Evolutionary conservation across 1,139 yeast genomes (phyloP).

Genomic region (Magnusiomyces suaveolens): DNA sequence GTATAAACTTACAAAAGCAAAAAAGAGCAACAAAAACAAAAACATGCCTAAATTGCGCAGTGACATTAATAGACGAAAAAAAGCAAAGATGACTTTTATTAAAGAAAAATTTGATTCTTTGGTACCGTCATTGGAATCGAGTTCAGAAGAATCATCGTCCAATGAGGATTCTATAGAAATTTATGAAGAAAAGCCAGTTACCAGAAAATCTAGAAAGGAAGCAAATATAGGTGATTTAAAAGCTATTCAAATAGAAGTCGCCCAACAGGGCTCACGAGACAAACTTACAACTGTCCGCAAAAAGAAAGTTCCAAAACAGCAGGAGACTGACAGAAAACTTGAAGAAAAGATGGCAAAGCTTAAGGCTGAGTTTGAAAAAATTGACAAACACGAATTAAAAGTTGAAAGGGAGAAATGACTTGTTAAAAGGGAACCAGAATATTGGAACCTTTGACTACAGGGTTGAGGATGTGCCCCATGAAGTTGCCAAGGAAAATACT

Average conservation of each 20-base stretch:
- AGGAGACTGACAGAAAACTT: background rate
- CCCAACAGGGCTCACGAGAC: no score
- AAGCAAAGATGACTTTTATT: background rate
- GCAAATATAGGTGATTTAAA: background rate
- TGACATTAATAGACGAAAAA: background rate
- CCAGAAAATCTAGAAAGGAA: background rate
- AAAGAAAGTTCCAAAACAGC: background rate
- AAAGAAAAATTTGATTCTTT: background rate
- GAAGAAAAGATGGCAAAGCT: background rate
- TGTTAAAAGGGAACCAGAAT: no score
- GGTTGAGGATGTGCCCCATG: background rate
- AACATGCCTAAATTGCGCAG: background rate
- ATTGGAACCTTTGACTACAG: background rate
- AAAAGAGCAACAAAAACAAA: background rate
- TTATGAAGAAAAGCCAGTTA: background rate
- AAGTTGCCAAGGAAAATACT: no score
- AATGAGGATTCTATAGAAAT: background rate
- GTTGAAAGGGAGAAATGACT: slow-evolving; percentile 7
- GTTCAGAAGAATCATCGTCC: background rate
- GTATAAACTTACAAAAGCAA: background rate
- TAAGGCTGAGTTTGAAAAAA: slow-evolving; percentile 10
- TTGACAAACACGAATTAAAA: slow-evolving; percentile 12
- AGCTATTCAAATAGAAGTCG: no score
- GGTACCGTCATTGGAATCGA: background rate
- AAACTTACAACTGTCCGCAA: background rate